Evolutionary conservation across 495 filamentous ascomycete species (phyloP), one percentile per base, ranked within the genome.

Genomic region (Tuber indicum): DNA sequence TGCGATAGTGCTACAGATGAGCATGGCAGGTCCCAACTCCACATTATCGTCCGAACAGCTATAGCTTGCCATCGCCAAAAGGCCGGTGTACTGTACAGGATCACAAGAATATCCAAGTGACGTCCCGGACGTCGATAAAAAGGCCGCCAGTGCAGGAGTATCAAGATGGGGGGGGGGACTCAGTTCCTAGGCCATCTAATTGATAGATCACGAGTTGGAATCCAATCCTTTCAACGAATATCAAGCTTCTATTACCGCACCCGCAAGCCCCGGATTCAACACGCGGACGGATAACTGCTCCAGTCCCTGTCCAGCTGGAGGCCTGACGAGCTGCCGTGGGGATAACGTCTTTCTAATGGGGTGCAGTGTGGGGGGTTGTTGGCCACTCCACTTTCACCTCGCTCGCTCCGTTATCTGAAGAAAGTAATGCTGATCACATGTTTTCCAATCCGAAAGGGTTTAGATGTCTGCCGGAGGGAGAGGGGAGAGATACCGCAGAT

Each of bases 351-450:
- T 32, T 66, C 12, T 36, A 36, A 26, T 17, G 26, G 5, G 16
- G 58, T 32, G 52, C 3, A 16, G 26, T 19, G n/a, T 0, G 0
- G 12, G 4, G n/a, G 0, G 0, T 3, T 0, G 23, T 1, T 62
- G 32, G 32, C 1, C 32, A 26, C 52, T 26, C 47, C 19, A 49
- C 47, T 26, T 66, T 66, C 5, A 36, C 4, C 6, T 36, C 14
- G 9, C 6, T 36, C 14, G 9, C 58, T 66, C 16, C 26, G 26
- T 10, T 66, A 17, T 7, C 32, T 17, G 9, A 36, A 66, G 26
- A 19, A 17, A 10, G 1, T 66, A 26, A 12, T 16, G 0, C 14
- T 36, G 8, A 66, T 66, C 26, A 10, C 14, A 19, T 17, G 32
- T 66, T 66, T 66, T 5, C 58, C 16, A 5, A 17, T 36, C 26